Evolutionary conservation across 768 basidiomycete species (phyloP).

Genomic region (Amylocystis lapponica): DNA sequence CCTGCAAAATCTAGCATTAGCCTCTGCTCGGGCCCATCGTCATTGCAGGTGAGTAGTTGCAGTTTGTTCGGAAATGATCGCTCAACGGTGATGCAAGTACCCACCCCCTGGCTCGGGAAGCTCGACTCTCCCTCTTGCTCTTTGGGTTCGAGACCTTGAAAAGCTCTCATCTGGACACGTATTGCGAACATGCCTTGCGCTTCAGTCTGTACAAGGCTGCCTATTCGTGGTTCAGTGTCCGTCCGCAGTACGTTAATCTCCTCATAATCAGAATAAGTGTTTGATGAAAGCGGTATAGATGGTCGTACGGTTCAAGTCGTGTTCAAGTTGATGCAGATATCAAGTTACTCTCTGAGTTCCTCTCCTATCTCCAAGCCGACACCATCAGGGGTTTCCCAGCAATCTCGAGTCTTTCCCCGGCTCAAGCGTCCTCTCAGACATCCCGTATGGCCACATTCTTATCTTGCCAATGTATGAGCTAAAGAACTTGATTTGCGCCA

Average conservation of each 20-base stretch:
- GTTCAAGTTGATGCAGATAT: constrained; percentile 88
- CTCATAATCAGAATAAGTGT: neutral
- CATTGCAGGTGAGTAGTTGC: constrained; percentile 60
- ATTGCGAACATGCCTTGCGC: constrained; percentile 72
- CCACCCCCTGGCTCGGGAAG: constrained; percentile 86
- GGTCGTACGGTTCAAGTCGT: constrained; percentile 94
- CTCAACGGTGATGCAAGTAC: constrained; percentile 46
- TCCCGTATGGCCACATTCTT: constrained; percentile 27
- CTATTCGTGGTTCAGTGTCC: constrained; percentile 88
- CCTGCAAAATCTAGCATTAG: constrained; percentile 76
- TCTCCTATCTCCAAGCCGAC: constrained; percentile 72
- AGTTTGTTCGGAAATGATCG: neutral
- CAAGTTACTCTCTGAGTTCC: constrained; percentile 80
- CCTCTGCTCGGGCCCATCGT: constrained; percentile 66
- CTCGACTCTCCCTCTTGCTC: constrained; percentile 82
- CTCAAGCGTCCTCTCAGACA: constrained; percentile 30
- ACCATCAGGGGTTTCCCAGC: constrained; percentile 49
- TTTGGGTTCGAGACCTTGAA: constrained; percentile 92
- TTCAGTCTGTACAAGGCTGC: constrained; percentile 74
- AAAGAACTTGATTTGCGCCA: constrained; percentile 16
- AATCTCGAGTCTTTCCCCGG: constrained; percentile 57
- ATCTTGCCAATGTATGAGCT: neutral
- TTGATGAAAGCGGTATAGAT: constrained; percentile 41
- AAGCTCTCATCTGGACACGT: constrained; percentile 79
- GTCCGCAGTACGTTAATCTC: constrained; percentile 69